Evolutionary conservation across 1,284 basidiomycete genomes (phyloP).

Genomic region (Golubevia pallescens): DNA sequence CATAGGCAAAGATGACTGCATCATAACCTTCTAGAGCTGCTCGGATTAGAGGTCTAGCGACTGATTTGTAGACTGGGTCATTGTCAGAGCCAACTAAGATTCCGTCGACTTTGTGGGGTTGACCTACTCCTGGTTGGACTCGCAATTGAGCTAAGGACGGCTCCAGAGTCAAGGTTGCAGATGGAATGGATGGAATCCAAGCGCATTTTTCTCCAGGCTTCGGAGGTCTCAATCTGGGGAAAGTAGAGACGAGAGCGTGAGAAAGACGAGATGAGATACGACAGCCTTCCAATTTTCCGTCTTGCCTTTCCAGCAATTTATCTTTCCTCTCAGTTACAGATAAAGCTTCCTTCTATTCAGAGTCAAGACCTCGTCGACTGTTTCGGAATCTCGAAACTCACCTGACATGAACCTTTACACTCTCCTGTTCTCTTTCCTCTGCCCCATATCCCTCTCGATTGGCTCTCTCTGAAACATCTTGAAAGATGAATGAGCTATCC

Average conservation of each 20-base stretch:
- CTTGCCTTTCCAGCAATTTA: too few species aligned
- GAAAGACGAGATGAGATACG: too few species aligned
- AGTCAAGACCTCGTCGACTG: not conserved
- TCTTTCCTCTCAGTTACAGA: too few species aligned
- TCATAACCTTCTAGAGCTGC: constrained; percentile 52
- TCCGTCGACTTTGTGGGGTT: constrained; percentile 46
- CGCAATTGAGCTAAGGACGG: constrained; percentile 22
- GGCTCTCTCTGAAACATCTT: not conserved
- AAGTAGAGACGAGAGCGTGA: not conserved
- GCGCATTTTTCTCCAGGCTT: constrained; percentile 38
- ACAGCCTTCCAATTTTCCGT: too few species aligned
- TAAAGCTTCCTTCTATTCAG: too few species aligned
- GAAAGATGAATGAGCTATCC: not conserved
- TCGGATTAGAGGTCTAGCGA: constrained; percentile 47
- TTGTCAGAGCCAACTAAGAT: constrained; percentile 54
- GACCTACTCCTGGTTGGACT: constrained; percentile 26
- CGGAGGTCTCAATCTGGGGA: constrained; percentile 23
- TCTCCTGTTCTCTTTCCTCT: constrained; percentile 11
- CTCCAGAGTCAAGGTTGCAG: constrained; percentile 32
- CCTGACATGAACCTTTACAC: constrained; percentile 45
- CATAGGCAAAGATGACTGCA: constrained; percentile 55
- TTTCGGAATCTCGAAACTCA: too few species aligned
- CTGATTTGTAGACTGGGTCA: constrained; percentile 38
- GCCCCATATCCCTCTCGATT: too few species aligned
- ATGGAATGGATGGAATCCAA: constrained; percentile 33